Percentiles rank a stretch among this genome's conserved stretches.
These are phyloP conservation scores for Nitzschia putrida DNA, from an alignment of 108 stramenopile genomes.

Conservation along the genomic window DNA sequence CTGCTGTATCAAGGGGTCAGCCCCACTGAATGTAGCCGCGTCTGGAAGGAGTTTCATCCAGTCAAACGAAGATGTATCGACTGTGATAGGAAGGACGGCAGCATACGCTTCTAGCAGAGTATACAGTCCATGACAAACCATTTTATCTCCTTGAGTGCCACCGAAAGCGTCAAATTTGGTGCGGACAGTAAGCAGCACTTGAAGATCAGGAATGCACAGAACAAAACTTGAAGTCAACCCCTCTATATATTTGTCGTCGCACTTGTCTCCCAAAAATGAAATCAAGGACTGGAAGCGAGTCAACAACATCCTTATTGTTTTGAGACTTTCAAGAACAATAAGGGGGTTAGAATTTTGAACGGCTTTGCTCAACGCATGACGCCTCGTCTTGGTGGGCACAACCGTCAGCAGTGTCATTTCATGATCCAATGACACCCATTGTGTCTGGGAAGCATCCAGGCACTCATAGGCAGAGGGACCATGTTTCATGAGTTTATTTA, in stretches of 20 bases:
- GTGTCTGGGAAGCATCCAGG: not conserved
- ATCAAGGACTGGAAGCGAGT: constrained; percentile 18
- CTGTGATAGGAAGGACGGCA: constrained; percentile 32
- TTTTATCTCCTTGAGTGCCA: not conserved
- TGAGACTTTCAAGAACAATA: constrained; percentile 49
- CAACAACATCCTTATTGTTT: constrained; percentile 12
- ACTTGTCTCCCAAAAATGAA: not conserved
- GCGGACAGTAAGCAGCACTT: constrained; percentile 54
- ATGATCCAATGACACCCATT: not conserved
- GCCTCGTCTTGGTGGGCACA: constrained; percentile 54
- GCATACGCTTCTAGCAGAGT: constrained; percentile 45
- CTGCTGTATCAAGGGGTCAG: constrained; percentile 20
- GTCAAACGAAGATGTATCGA: constrained; percentile 55
- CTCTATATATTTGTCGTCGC: constrained; percentile 16
- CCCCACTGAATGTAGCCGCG: constrained; percentile 10
- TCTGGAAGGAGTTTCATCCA: constrained; percentile 73
- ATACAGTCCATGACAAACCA: constrained; percentile 20
- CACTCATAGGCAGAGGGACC: constrained; percentile 44
- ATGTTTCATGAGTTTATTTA: constrained; percentile 45
- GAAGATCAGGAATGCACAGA: constrained; percentile 59
- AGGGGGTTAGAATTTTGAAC: constrained; percentile 56
- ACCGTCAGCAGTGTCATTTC: constrained; percentile 32
- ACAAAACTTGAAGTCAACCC: constrained; percentile 7
- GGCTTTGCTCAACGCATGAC: constrained; percentile 48
- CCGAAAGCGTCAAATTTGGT: constrained; percentile 54